phyloP scores from a whole-genome alignment of 192 early-diverging fungal genomes.

The Backusella tarrabulga region DNA sequence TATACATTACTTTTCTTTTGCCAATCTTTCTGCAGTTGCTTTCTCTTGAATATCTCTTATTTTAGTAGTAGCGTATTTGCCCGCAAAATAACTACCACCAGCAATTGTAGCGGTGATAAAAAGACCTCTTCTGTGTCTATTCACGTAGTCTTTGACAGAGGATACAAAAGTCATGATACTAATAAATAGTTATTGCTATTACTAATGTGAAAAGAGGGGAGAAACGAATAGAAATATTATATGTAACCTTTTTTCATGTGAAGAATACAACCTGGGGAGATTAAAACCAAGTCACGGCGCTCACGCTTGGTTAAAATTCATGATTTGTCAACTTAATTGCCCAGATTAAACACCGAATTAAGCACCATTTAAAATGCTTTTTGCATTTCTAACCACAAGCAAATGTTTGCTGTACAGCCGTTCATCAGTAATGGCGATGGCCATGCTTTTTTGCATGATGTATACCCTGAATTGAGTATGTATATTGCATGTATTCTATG shows the following conservation, averaged over 20 bases:
- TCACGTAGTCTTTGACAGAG: conserved; percentile 58
- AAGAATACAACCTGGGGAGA: background rate
- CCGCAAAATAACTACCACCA: conserved; percentile 72
- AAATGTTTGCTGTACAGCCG: no score
- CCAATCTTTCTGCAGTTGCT: conserved; percentile 61
- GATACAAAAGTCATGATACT: conserved; percentile 37
- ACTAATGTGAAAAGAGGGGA: conserved; percentile 13
- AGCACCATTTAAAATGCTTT: no score
- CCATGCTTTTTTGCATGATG: no score
- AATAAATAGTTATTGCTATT: background rate
- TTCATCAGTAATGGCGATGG: no score
- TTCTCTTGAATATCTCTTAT: conserved; percentile 71
- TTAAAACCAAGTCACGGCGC: background rate
- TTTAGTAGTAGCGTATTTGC: conserved; percentile 71
- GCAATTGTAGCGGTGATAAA: conserved; percentile 64
- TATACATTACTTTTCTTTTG: conserved; percentile 71
- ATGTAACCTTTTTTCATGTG: background rate
- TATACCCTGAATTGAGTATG: no score
- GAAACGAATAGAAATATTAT: background rate
- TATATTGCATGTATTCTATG: no score
- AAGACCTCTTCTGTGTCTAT: conserved; percentile 64
- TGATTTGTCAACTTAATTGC: background rate
- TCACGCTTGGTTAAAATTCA: background rate
- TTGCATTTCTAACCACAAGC: no score
- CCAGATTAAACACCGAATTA: background rate